Base-by-base conservation (phyloP, 352 stramenopile species). In the Phytophthora pistaciae region DNA sequence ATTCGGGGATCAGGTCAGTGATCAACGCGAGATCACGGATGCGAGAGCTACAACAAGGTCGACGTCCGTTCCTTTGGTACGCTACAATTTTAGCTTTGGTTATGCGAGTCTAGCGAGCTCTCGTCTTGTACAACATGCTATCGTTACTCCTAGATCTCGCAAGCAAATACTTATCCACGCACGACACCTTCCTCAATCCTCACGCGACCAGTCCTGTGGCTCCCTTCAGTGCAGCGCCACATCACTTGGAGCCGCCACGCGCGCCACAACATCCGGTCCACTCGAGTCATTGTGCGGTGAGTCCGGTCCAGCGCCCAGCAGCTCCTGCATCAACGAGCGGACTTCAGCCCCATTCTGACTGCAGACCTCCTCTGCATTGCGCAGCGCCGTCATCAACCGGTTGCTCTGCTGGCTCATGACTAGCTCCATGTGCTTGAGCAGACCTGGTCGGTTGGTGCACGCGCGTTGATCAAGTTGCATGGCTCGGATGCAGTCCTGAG, bases 321-420 rank as follows among this genome's bases (percentile, higher is more conserved):
- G 20, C 20, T 18, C 46, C 16, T 53, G 46, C 20, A 53, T 53
- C 20, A 53, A 27, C 8, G 46, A 53, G 46, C 46, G 46, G 5
- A 21, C 46, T 49, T 70, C 70, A 59, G 42, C 31, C 4, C 60
- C 56, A 50, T 66, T 62, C 54, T 63, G 59, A 7, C 23, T 40
- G 13, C 56, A 56, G 0, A 23, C 56, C 27, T 71, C 70, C 21
- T 70, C 42, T 5, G 36, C 65, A 18, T 70, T 46, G 31, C 44
- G 60, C 61, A 77, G 33, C 8, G 50, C 53, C 6, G 58, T 52
- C 16, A 66, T 13, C 6, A 77, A 3, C 33, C 55, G 65, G 9
- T 70, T 46, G 11, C 54, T 67, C 31, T 74, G 70, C 13, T 74
- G 40, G 36, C 64, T 25, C 55, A 74, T 6, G 5, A 70, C 54